Evolutionary conservation across 192 early-diverging fungal genomes (phyloP).

Genomic region (Rhizoclosmatium sp.): DNA sequence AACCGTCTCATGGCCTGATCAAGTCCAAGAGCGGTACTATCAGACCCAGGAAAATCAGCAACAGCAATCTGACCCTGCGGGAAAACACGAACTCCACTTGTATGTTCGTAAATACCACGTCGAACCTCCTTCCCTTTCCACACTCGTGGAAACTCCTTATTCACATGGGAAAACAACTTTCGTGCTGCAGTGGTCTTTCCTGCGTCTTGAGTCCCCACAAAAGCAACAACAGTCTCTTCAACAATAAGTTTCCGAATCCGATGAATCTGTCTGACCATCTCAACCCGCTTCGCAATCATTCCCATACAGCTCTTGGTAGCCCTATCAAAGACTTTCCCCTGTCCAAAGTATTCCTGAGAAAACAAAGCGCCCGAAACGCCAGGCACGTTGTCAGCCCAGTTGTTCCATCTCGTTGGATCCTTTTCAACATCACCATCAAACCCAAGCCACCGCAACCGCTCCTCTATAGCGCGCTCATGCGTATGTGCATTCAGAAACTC

Average conservation of each 20-base stretch:
- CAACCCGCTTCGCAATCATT: conserved; percentile 37
- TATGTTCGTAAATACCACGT: conserved; percentile 42
- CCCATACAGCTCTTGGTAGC: conserved; percentile 29
- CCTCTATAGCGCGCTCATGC: conserved; percentile 40
- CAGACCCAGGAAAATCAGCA: conserved; percentile 42
- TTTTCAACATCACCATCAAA: conserved; percentile 28
- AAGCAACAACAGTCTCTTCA: conserved; percentile 43
- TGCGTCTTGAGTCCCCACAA: conserved; percentile 42
- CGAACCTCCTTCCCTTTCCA: conserved; percentile 31
- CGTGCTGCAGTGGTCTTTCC: conserved; percentile 46
- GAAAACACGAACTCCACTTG: conserved; percentile 40
- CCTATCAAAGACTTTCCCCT: conserved; percentile 37
- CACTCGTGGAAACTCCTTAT: conserved; percentile 38
- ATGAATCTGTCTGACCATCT: conserved; percentile 44
- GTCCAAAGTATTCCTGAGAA: conserved; percentile 34
- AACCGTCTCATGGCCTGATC: conserved; percentile 46
- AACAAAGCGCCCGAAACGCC: conserved; percentile 30
- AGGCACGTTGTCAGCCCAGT: conserved; percentile 10
- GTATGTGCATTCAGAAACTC: conserved; percentile 45
- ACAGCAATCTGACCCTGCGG: conserved; percentile 39
- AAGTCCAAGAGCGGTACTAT: conserved; percentile 34
- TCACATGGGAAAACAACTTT: conserved; percentile 40
- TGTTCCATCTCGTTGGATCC: conserved; percentile 28
- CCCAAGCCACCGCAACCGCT: conserved; percentile 21
- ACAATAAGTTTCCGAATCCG: conserved; percentile 39